phyloP scores from a whole-genome alignment of 148 eudicot genomes.

The Cornus kousa region DNA sequence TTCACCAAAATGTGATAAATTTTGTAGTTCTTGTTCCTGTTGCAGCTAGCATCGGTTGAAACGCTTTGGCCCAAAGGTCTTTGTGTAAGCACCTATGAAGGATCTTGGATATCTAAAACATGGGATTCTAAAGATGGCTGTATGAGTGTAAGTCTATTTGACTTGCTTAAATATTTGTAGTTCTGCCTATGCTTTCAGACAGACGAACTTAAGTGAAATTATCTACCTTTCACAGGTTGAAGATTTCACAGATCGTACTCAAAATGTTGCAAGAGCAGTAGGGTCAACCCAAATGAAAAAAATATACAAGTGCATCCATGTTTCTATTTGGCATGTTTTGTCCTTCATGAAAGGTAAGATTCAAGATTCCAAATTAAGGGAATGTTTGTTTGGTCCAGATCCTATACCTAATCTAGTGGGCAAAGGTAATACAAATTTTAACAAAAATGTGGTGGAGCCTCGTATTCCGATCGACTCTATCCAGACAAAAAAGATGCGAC shows the following conservation, averaged over 20 bases:
- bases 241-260: slow-evolving; percentile 78
- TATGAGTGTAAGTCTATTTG: slow-evolving; percentile 50
- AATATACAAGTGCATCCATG: slow-evolving; percentile 50
- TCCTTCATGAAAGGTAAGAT: slow-evolving; percentile 47
- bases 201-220: slow-evolving; percentile 4
- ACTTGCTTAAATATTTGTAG: background rate
- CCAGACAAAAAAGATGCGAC: slow-evolving; percentile 12
- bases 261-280: slow-evolving; percentile 80
- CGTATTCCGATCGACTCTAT: background rate
- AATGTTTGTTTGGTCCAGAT: slow-evolving; percentile 44
- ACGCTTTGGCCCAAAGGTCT: slow-evolving; percentile 69
- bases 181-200: background rate
- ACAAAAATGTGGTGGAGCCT: background rate
- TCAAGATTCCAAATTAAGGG: slow-evolving; percentile 32
- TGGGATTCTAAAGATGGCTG: slow-evolving; percentile 37
- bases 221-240: slow-evolving; percentile 54
- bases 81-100: slow-evolving; percentile 68
- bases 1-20: background rate
- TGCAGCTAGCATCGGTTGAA: slow-evolving; percentile 65
- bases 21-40: slow-evolving; percentile 1
- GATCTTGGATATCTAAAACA: slow-evolving; percentile 57
- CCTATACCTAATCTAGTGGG: background rate
- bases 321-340: slow-evolving; percentile 37
- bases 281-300: slow-evolving; percentile 25
- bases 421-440: background rate